Evolutionary conservation across 768 basidiomycete species (phyloP).

Genomic region (Paxillus rubicundulus): DNA sequence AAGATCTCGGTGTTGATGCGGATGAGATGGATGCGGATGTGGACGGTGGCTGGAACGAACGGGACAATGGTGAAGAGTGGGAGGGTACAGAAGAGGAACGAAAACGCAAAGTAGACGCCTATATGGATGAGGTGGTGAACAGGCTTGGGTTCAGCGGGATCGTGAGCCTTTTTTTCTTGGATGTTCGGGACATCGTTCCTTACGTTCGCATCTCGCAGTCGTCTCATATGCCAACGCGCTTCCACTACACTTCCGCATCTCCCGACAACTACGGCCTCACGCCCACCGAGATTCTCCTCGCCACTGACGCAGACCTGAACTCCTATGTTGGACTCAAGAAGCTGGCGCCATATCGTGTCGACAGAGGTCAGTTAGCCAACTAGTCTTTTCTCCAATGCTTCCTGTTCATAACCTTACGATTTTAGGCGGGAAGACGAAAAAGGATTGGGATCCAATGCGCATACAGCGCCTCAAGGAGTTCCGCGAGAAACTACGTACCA

Average conservation of each 20-base stretch:
- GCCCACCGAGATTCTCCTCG: constrained; percentile 84
- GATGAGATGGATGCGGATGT: constrained; percentile 58
- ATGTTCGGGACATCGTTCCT: not conserved
- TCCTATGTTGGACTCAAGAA: constrained; percentile 86
- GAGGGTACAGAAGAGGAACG: constrained; percentile 90
- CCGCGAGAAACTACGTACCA: constrained; percentile 54
- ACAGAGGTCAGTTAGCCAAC: constrained; percentile 30
- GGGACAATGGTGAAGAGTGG: constrained; percentile 63
- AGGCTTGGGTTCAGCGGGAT: constrained; percentile 91
- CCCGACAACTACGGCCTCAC: constrained; percentile 65
- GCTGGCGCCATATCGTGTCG: constrained; percentile 83
- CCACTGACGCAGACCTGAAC: constrained; percentile 92
- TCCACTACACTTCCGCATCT: constrained; percentile 80
- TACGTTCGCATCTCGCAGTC: constrained; percentile 49
- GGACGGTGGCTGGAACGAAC: constrained; percentile 39
- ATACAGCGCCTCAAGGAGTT: constrained; percentile 69
- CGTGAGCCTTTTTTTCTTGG: constrained; percentile 45
- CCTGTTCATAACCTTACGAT: not conserved
- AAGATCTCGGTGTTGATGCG: constrained; percentile 46
- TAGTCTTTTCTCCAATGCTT: not conserved
- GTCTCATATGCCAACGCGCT: constrained; percentile 86
- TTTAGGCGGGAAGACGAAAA: constrained; percentile 27
- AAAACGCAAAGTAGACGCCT: constrained; percentile 76
- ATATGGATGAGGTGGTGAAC: constrained; percentile 88
- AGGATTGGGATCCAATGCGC: constrained; percentile 59